Percentiles rank a stretch among this genome's conserved stretches.
Evolutionary conservation across 495 filamentous ascomycete genomes (phyloP).

Genomic region (Trichoderma orchidacearum): DNA sequence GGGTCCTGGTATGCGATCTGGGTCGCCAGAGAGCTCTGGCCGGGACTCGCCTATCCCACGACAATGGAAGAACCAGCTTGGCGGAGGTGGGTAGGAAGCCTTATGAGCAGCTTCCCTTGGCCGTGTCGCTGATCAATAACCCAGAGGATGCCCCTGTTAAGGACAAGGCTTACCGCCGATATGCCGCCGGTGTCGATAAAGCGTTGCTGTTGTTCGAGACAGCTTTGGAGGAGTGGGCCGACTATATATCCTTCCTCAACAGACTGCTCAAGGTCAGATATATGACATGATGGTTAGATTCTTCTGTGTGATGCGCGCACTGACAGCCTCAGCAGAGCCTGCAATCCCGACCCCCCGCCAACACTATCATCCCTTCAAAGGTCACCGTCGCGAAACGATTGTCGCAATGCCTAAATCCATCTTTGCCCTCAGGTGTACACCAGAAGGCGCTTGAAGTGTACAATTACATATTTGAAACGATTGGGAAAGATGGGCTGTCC

Average conservation of each 20-base stretch:
- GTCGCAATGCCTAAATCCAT: slow-evolving; percentile 88
- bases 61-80: slow-evolving; percentile 41
- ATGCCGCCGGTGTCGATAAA: slow-evolving; percentile 77
- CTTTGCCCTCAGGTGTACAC: slow-evolving; percentile 91
- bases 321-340: slow-evolving; percentile 49
- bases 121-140: not conserved
- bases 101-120: not conserved
- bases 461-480: slow-evolving; percentile 65
- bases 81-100: slow-evolving; percentile 22
- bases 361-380: slow-evolving; percentile 68
- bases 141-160: slow-evolving; percentile 56
- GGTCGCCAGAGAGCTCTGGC: slow-evolving; percentile 66
- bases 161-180: slow-evolving; percentile 84
- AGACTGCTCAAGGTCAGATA: slow-evolving; percentile 67
- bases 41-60: slow-evolving; percentile 55
- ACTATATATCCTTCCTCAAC: slow-evolving; percentile 95
- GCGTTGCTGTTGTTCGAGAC: slow-evolving; percentile 86
- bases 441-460: slow-evolving; percentile 96
- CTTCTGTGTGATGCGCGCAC: not conserved
- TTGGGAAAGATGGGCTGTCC: slow-evolving; percentile 62
- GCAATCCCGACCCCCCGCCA: slow-evolving; percentile 65
- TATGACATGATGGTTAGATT: not conserved
- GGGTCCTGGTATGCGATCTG: slow-evolving; percentile 46
- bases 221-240: slow-evolving; percentile 92
- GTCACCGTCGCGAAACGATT: slow-evolving; percentile 74